Percentiles rank a stretch among this genome's conserved stretches.
Conservation (phyloP, 2,329 filamentous ascomycete genomes). For the Colletotrichum eleusines region DNA sequence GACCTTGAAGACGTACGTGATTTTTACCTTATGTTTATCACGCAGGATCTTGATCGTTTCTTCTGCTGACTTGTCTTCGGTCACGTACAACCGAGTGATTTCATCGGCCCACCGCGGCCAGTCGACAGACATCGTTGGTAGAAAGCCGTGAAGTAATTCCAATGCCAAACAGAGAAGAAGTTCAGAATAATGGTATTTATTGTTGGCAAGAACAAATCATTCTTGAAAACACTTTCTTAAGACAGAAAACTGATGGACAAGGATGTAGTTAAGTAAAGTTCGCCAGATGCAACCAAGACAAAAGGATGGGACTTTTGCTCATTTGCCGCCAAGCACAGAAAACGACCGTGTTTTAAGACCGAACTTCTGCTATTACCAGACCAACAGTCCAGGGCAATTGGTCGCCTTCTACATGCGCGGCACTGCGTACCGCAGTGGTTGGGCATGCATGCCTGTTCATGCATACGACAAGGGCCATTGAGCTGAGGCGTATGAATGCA, state of each 20-base stretch:
- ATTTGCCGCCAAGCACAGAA: not conserved
- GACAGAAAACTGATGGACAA: not conserved
- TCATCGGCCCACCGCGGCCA: not conserved
- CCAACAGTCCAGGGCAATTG: not conserved
- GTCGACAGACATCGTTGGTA: not conserved
- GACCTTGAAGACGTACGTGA: not conserved
- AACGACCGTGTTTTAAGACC: not conserved
- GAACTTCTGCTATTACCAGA: not conserved
- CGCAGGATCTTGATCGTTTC: not conserved
- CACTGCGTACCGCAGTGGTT: not conserved
- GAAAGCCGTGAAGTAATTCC: not conserved
- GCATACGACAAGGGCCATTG: not conserved
- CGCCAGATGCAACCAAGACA: not conserved
- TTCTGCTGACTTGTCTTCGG: conserved; percentile 3
- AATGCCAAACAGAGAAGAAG: no score
- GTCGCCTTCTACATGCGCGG: not conserved
- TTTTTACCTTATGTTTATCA: not conserved
- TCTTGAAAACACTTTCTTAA: not conserved
- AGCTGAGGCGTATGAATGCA: not conserved
- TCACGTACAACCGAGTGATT: conserved; percentile 10
- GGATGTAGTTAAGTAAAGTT: not conserved
- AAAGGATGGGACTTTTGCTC: not conserved
- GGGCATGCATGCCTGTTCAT: not conserved
- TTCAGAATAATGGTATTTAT: not conserved
- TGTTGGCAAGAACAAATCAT: not conserved